Percentiles rank a stretch among this genome's conserved stretches.
Evolutionary conservation across 2,329 filamentous ascomycete genomes (phyloP).

Genomic region (Epichloe glyceriae): DNA sequence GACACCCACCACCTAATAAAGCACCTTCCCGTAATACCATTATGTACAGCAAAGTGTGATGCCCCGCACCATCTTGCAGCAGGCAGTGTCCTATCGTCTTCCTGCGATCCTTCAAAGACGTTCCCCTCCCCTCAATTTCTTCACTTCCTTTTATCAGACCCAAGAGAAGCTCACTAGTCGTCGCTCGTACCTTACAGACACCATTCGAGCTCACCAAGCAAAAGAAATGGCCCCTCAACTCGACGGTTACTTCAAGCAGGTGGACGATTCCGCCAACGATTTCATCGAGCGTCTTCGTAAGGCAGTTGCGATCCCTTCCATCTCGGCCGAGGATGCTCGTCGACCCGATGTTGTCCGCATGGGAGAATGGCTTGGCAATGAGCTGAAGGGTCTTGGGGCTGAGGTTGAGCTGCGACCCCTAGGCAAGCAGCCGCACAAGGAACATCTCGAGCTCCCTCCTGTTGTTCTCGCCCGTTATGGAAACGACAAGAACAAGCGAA

Average conservation of each 20-base stretch:
- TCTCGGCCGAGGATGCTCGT: slow-evolving; percentile 82
- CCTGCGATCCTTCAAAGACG: slow-evolving; percentile 9
- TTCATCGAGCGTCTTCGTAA: slow-evolving; percentile 86
- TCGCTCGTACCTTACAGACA: slow-evolving; percentile 38
- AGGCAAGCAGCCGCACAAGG: slow-evolving; percentile 84
- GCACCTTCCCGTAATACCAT: no score
- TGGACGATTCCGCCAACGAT: slow-evolving; percentile 62
- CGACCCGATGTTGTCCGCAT: slow-evolving; percentile 91
- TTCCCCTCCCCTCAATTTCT: slow-evolving; percentile 12
- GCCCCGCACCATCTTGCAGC: slow-evolving; percentile 32
- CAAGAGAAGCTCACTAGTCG: slow-evolving; percentile 5
- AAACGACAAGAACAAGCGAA: slow-evolving; percentile 82
- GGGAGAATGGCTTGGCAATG: slow-evolving; percentile 77
- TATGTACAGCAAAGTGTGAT: slow-evolving; percentile 13
- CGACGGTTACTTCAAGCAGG: slow-evolving; percentile 85
- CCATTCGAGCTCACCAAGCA: slow-evolving; percentile 44
- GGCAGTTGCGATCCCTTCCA: slow-evolving; percentile 90
- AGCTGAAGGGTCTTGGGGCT: slow-evolving; percentile 75
- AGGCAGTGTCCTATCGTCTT: slow-evolving; percentile 13
- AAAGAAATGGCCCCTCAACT: slow-evolving; percentile 81
- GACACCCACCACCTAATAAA: no score
- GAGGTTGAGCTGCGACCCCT: slow-evolving; percentile 75
- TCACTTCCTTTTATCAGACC: slow-evolving; percentile 8
- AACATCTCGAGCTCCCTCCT: slow-evolving; percentile 81
- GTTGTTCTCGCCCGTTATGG: slow-evolving; percentile 89